Base-by-base conservation (phyloP, 2,329 filamentous ascomycete genomes). In the Botryotinia calthae region DNA sequence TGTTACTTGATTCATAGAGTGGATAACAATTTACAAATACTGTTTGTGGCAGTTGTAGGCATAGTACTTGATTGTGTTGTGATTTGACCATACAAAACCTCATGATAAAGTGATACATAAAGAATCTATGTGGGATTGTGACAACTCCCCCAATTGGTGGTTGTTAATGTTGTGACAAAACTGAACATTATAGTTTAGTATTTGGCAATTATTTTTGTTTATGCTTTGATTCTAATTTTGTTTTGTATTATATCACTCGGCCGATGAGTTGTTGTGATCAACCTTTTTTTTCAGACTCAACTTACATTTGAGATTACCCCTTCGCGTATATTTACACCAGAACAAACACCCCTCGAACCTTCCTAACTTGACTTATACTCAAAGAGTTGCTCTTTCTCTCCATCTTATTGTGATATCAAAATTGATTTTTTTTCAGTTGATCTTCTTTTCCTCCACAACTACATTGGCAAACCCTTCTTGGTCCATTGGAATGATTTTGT, bases 401-500 rank as follows among this genome's bases (percentile, higher is more conserved):
- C 40, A 22, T 31, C 25, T 7, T 4, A 68, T 56, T 68, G n/a
- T 7, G n/a, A 31, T 56, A 68, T 56, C 16, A 61, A 34, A 37
- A n/a, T 42, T 31, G 25, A 25, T n/a, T 70, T 61, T n/a, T 70
- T 61, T 46, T 22, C 37, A 46, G 31, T 70, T n/a, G 8, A 18
- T 59, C 16, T 44, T 67, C 8, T 28, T n/a, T n/a, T 37, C 14
- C 34, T 46, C 22, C 34, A 37, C 54, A 46, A 46, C 14, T 46
- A 37, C 51, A 46, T 70, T 70, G 75, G 73, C 75, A 73, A 75
- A 74, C 73, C 70, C 78, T 79, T 79, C 78, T 81, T 79, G 79
- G 78, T 77, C 73, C 72, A 72, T 76, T 78, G 77, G 76, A 78
- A 72, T 74, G 76, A 74, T 78, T 79, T 80, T 80, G 78, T 79